A percentile compares a stretch with the other conserved stretches of the same genome.
These are phyloP conservation scores for Bruguiera parviflora DNA, from an alignment of 345 rosid species.

Conservation along the genomic window DNA sequence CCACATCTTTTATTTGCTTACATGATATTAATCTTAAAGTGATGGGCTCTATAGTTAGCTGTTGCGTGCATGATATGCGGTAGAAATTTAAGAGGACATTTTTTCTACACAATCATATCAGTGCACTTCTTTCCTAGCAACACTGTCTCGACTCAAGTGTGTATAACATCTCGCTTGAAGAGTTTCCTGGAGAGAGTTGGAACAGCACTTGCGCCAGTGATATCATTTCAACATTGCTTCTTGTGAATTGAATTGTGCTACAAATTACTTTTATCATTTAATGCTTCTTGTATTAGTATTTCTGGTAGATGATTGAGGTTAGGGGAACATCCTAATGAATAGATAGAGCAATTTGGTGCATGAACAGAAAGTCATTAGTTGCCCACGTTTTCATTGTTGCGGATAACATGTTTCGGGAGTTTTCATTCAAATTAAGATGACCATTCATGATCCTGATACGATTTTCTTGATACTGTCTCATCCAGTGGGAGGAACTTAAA, in stretches of 20 bases:
- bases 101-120: not conserved
- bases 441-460: not conserved
- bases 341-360: not conserved
- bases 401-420: not conserved
- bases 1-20: conserved; percentile 3
- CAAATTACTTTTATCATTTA: not conserved
- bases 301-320: not conserved
- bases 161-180: not conserved
- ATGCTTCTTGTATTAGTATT: not conserved
- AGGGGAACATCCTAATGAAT: not conserved
- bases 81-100: not conserved
- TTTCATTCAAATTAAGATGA: not conserved
- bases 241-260: not conserved
- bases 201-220: not conserved
- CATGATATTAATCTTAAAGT: too few relatives aligned
- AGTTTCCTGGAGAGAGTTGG: not conserved
- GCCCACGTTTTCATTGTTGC: not conserved
- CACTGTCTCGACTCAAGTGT: not conserved
- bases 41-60: too few relatives aligned
- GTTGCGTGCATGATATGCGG: too few relatives aligned
- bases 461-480: not conserved
- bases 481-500: conserved; percentile 84
- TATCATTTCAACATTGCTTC: not conserved
- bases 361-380: not conserved
- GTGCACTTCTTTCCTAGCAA: not conserved